phyloP scores from a whole-genome alignment of 129 eudicot species.

The Cynara cardunculus region DNA sequence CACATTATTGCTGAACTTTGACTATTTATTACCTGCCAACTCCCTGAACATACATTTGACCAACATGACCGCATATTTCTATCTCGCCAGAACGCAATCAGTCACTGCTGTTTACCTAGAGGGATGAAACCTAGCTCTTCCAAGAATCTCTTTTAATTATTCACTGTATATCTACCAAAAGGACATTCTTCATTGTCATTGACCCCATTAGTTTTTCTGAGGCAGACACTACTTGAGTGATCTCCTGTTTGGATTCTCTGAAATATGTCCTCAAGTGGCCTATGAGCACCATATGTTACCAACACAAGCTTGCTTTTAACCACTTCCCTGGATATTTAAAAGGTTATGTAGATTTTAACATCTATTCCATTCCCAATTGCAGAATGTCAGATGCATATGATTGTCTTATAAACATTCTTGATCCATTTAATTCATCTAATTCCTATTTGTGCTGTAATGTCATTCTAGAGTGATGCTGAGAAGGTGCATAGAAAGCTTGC shows the following conservation, averaged over 20 bases:
- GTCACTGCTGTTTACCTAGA: neutral
- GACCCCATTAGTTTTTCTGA: neutral
- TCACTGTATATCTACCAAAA: neutral
- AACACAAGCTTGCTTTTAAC: conserved; percentile 5
- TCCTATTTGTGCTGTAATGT: conserved; percentile 7
- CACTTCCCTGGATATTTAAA: neutral
- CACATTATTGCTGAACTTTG: neutral
- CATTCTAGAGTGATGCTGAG: conserved; percentile 50
- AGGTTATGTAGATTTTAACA: neutral
- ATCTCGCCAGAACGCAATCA: neutral
- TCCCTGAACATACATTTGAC: neutral
- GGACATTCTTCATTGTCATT: neutral
- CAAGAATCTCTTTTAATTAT: neutral
- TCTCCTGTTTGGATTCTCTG: neutral
- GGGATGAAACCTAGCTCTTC: neutral
- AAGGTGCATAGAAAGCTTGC: conserved; percentile 44
- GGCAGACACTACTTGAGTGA: neutral
- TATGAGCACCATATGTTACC: neutral
- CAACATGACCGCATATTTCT: neutral
- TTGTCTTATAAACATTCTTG: neutral
- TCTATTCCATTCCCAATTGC: conserved; percentile 15
- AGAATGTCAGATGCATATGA: neutral
- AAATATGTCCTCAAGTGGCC: neutral
- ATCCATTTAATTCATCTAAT: conserved; percentile 10
- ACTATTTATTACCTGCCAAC: neutral